phyloP scores from a whole-genome alignment of 2,329 filamentous ascomycete species.

The Sporothrix protearum region DNA sequence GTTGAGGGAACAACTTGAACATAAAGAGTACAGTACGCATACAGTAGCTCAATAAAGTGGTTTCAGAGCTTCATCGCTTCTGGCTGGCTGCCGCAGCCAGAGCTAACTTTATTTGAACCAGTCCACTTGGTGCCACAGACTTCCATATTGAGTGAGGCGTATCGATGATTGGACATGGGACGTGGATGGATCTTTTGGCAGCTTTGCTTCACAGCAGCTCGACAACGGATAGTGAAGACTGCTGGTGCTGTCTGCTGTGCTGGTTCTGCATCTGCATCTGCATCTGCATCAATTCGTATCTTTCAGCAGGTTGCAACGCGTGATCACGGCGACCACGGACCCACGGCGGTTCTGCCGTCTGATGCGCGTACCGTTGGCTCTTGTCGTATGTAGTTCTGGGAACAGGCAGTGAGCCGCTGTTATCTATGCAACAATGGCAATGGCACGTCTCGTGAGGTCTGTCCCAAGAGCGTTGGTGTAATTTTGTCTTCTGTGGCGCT shows the following conservation, averaged over 20 bases:
- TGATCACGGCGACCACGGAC: slow-evolving; percentile 3
- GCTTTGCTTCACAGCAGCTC: neutral
- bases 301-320: slow-evolving; percentile 9
- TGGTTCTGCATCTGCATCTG: neutral
- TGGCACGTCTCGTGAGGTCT: neutral
- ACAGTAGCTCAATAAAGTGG: neutral
- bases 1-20: neutral
- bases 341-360: neutral
- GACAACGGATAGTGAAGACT: neutral
- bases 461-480: neutral
- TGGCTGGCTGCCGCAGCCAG: neutral
- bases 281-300: neutral
- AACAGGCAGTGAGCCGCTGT: slow-evolving; percentile 1
- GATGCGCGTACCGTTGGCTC: neutral
- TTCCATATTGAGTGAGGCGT: neutral
- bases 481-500: neutral
- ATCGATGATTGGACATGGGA: no score
- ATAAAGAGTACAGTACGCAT: no score
- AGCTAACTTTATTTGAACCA: slow-evolving; percentile 1
- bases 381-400: slow-evolving; percentile 8
- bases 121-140: neutral
- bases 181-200: neutral
- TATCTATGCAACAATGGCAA: slow-evolving; percentile 23
- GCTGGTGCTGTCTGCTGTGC: neutral
- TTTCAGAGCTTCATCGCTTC: slow-evolving; percentile 1